Conservation (phyloP, 2,329 filamentous ascomycete species). For the Acrocalymma vagum region DNA sequence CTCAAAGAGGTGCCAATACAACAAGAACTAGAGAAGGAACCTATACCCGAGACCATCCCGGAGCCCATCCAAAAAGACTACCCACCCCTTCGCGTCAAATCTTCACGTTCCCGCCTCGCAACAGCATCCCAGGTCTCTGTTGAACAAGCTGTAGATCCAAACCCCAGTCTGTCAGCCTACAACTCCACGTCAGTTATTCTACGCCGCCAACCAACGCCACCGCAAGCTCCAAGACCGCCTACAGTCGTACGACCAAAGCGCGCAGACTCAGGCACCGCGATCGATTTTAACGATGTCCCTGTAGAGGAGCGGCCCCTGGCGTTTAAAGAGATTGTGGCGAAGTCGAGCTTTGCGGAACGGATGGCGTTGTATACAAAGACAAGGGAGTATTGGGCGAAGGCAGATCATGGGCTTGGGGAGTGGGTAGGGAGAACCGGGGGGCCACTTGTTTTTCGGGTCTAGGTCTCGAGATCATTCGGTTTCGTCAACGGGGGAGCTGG, state of each 20-base stretch:
- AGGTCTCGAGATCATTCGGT: too few relatives aligned
- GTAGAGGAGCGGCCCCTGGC: constrained; percentile 31
- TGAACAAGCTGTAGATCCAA: background rate
- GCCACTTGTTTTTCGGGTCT: too few relatives aligned
- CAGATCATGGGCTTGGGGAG: constrained; percentile 41
- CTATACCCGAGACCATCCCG: constrained; percentile 4
- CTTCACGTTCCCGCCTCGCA: constrained; percentile 5
- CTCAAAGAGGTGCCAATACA: constrained; percentile 1
- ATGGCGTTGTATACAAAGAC: constrained; percentile 43
- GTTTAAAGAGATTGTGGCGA: constrained; percentile 40
- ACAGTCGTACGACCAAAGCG: constrained; percentile 27
- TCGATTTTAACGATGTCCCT: constrained; percentile 31
- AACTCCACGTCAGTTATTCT: background rate
- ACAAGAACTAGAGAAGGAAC: constrained; percentile 1
- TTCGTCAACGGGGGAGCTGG: too few relatives aligned
- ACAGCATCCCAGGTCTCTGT: constrained; percentile 11
- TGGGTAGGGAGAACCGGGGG: constrained; percentile 34
- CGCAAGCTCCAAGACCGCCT: background rate
- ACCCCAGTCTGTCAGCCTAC: background rate
- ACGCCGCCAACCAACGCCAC: background rate
- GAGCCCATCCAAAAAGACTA: constrained; percentile 5
- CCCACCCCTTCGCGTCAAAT: constrained; percentile 2
- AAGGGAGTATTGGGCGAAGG: constrained; percentile 45
- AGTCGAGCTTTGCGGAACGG: constrained; percentile 32
- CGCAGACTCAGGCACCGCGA: constrained; percentile 41